Evolutionary conservation across 805 yeast species (phyloP), one percentile per base, ranked within the genome.

Genomic region (Starmera pachycereana): DNA sequence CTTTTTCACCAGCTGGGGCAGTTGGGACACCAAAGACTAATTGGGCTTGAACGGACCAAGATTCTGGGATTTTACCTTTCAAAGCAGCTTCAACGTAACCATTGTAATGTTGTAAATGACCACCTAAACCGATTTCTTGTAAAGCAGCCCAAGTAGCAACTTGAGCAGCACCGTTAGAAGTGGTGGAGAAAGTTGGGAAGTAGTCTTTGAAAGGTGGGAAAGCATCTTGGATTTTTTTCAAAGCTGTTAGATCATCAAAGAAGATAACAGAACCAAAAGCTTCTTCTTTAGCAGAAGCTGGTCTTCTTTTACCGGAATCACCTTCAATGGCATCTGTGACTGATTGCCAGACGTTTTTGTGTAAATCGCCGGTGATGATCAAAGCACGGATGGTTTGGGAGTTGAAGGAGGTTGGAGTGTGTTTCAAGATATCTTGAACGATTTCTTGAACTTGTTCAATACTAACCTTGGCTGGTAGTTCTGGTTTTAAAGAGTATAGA

Each of bases 51-150:
- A 71, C 67, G 30, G 52, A 56, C 73, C 74, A 71, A 37, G 56
- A 50, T 37, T 50, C 54, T 41, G 74, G 74, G 27, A 67, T 58
- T 36, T 60, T 55, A 48, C 62, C 69, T 45, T 63, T 59, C 46
- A 65, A 46, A 37, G 65, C 66, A 32, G 52, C 63, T 47, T 61
- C 60, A 38, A 72, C 66, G 37, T 59, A 57, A 37, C 64, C 69
- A 54, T 68, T 69, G 65, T 66, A 73, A 56, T 72, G 78, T 57
- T 72, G 78, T 47, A 72, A 60, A 48, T 69, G 71, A 45, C 65
- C 73, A 46, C 76, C 77, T 35, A 71, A 52, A 37, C 71, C 71
- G 41, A 66, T 52, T 29, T 59, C 61, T 38, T 63, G 60, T 25
- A 72, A 56, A 25, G 71, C 71, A 33, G 72, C 57, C 78, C 78